phyloP scores from a whole-genome alignment of 805 yeast species.

The Kockiozyma suomiensis region DNA sequence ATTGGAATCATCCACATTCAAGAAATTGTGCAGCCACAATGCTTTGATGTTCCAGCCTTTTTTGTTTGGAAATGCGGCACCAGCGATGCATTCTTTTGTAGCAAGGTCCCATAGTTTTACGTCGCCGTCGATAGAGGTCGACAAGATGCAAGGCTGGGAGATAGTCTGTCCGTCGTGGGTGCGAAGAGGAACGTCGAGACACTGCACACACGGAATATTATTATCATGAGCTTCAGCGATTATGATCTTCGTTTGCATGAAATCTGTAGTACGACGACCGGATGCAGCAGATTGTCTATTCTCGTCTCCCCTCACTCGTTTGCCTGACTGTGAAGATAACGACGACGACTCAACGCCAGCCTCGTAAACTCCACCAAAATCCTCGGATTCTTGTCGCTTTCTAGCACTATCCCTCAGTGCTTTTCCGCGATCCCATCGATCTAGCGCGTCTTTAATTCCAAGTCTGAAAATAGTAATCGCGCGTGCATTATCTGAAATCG shows the following conservation, averaged over 20 bases:
- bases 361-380: background rate
- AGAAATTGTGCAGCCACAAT: slow-evolving; percentile 17
- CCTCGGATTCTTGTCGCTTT: slow-evolving; percentile 1
- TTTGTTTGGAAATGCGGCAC: slow-evolving; percentile 13
- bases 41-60: slow-evolving; percentile 26
- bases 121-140: slow-evolving; percentile 37
- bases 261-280: slow-evolving; percentile 4
- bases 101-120: slow-evolving; percentile 44
- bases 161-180: background rate
- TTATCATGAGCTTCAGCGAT: slow-evolving; percentile 27
- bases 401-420: slow-evolving; percentile 1
- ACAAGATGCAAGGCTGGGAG: slow-evolving; percentile 19
- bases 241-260: slow-evolving; percentile 3
- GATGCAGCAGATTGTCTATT: background rate
- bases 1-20: background rate
- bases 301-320: slow-evolving; percentile 4
- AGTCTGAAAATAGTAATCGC: slow-evolving; percentile 26
- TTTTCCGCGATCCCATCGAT: slow-evolving; percentile 8
- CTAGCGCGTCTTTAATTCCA: slow-evolving; percentile 13
- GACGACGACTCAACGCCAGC: too few species aligned
- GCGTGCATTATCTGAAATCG: slow-evolving; percentile 26
- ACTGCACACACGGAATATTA: slow-evolving; percentile 26
- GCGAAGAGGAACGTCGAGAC: slow-evolving; percentile 19
- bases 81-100: slow-evolving; percentile 23
- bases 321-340: background rate